Base-by-base conservation (phyloP, 208 protist genomes). In the Acanthamoeba rhysodes region DNA sequence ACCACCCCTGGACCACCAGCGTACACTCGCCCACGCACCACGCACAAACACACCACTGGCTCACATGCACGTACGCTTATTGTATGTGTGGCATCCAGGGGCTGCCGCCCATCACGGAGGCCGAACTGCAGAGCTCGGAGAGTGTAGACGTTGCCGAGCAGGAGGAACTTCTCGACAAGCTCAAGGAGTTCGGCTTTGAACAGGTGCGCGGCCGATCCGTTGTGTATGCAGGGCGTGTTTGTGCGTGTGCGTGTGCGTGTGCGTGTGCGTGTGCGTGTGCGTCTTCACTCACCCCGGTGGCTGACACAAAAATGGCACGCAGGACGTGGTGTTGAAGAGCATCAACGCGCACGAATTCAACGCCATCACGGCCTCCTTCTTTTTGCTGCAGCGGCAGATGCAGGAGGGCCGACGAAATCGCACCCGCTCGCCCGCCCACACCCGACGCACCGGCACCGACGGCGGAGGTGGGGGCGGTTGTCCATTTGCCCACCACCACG, bases 1-100 rank as follows among this genome's bases (percentile, higher is more conserved):
- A 80, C 66, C 88, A 94, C 64, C 88, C 88, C 5, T 94, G 88
- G 88, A 94, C 88, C 22, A 57, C 27, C 50, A 94, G 87, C 9
- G 9, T 5, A 45, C 41, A 45, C 41, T 0, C 41, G 41, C 41
- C 41, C 41, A 5, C 41, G 2, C 41, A 45, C 2, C 27, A n/a
- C 80, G 20, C 32, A 12, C 22, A 14, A 0, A 45, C 41, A 45
- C 41, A 8, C 41, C 41, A 8, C 41, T 45, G 41, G 41, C 41
- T 45, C 41, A 45, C 41, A 45, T 5, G 41, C 9, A 2, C 2
- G 4, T 4, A 4, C 37, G 37, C 37, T 41, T 27, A 22, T n/a
- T n/a, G 10, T 29, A 1, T n/a, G 66, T 20, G 10, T 41, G 2
- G 1, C 37, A 9, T 20, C 7, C 70, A 78, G 70, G 74, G 74